Conservation (phyloP, 2,329 filamentous ascomycete species). For the Rutstroemia sp. region DNA sequence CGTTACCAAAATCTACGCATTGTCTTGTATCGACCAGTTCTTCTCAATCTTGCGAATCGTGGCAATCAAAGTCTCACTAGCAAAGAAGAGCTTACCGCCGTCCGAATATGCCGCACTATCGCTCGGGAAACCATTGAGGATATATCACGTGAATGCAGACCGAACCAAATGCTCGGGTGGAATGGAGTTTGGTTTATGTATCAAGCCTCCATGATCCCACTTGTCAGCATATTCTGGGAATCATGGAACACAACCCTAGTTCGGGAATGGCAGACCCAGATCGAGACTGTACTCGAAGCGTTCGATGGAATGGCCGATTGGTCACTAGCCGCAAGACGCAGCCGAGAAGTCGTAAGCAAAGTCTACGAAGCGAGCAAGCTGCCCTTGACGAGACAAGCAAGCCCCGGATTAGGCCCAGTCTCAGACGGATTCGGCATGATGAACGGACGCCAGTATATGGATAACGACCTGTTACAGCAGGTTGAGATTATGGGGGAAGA, state of each 20-base stretch:
- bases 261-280: constrained; percentile 44
- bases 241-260: constrained; percentile 29
- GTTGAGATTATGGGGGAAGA: constrained; percentile 42
- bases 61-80: constrained; percentile 25
- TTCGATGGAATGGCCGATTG: constrained; percentile 58
- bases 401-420: constrained; percentile 27
- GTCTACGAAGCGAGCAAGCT: constrained; percentile 50
- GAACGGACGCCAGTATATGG: constrained; percentile 15
- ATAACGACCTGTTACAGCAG: constrained; percentile 31
- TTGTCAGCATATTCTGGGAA: constrained; percentile 69
- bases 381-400: constrained; percentile 24
- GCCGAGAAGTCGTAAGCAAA: constrained; percentile 54
- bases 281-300: constrained; percentile 51
- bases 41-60: constrained; percentile 53
- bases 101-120: constrained; percentile 61
- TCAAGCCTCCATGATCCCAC: constrained; percentile 71
- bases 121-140: constrained; percentile 66
- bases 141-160: constrained; percentile 61
- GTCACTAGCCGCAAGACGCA: constrained; percentile 55
- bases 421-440: constrained; percentile 9
- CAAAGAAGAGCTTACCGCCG: constrained; percentile 58
- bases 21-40: constrained; percentile 64
- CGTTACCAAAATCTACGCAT: constrained; percentile 72
- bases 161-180: constrained; percentile 72
- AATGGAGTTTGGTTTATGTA: constrained; percentile 78